A percentile compares a stretch with the other conserved stretches of the same genome.
phyloP scores from a whole-genome alignment of 2,329 filamentous ascomycete species.

The Trichoderma guizhouense region DNA sequence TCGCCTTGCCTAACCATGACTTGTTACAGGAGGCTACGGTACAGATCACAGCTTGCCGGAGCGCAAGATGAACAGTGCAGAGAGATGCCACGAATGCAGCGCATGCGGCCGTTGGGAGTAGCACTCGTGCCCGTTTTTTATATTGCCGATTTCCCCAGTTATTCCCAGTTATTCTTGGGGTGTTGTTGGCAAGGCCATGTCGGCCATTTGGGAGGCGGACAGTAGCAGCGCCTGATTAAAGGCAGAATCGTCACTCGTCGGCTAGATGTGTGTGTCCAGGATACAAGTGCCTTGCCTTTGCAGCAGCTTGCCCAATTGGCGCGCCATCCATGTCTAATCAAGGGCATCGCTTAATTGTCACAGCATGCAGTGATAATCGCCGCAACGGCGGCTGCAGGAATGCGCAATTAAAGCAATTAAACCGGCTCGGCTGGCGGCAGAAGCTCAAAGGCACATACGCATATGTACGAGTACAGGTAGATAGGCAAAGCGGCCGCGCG shows the following conservation, averaged over 20 bases:
- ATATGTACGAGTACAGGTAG: neutral
- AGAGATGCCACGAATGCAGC: slow-evolving; percentile 2
- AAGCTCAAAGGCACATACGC: neutral
- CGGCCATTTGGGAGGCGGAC: neutral
- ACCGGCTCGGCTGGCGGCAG: slow-evolving; percentile 4
- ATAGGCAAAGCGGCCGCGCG: neutral
- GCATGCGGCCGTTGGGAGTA: neutral
- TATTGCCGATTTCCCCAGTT: neutral
- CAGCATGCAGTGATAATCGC: neutral
- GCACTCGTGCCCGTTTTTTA: neutral
- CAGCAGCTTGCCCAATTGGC: neutral
- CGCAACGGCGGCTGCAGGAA: slow-evolving; percentile 5
- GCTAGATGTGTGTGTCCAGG: neutral
- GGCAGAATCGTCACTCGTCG: neutral
- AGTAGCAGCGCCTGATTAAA: neutral
- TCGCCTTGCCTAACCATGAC: neutral
- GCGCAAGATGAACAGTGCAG: neutral
- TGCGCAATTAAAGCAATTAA: slow-evolving; percentile 11
- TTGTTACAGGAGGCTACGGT: neutral
- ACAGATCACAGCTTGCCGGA: neutral
- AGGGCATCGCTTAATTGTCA: neutral
- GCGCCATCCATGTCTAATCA: neutral
- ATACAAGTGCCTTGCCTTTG: neutral
- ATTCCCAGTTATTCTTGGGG: neutral
- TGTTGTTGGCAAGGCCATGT: neutral